phyloP scores from a whole-genome alignment of 176 grass and related monocot genomes.

The Tillandsia leiboldiana region DNA sequence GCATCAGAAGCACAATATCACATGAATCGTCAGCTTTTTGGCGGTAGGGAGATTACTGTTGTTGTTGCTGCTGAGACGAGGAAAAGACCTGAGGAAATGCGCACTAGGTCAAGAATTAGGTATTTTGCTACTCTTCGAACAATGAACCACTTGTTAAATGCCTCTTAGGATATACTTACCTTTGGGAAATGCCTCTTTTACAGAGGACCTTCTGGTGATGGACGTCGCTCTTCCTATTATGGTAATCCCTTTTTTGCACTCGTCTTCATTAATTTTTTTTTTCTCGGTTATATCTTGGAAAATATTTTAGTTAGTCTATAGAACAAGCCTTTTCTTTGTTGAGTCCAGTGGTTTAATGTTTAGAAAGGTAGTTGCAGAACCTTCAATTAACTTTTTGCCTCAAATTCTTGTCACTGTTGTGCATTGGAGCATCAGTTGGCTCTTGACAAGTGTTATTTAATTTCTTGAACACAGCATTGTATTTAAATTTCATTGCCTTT shows the following conservation, averaged over 20 bases:
- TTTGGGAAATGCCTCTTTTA: slow-evolving; percentile 7
- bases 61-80: slow-evolving; percentile 87
- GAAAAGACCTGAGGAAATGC: slow-evolving; percentile 95
- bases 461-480: too few relatives aligned
- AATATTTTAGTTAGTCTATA: too few relatives aligned
- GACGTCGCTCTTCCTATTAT: slow-evolving; percentile 59
- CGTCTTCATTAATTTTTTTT: neutral
- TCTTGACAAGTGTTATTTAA: too few relatives aligned
- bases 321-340: too few relatives aligned
- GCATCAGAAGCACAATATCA: slow-evolving; percentile 95
- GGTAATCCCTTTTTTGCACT: slow-evolving; percentile 39
- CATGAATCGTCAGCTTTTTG: slow-evolving; percentile 89
- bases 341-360: too few relatives aligned
- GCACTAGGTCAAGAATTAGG: slow-evolving; percentile 53
- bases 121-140: slow-evolving; percentile 10
- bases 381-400: too few relatives aligned
- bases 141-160: slow-evolving; percentile 1
- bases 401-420: too few relatives aligned
- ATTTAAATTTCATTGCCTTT: neutral
- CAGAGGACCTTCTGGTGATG: slow-evolving; percentile 68
- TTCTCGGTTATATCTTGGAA: neutral
- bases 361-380: too few relatives aligned
- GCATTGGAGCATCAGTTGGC: too few relatives aligned
- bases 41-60: slow-evolving; percentile 86
- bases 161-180: neutral